Percentiles rank a stretch among this genome's conserved stretches.
phyloP scores from a whole-genome alignment of 305 asterid species.

The Fraxinus nigra region DNA sequence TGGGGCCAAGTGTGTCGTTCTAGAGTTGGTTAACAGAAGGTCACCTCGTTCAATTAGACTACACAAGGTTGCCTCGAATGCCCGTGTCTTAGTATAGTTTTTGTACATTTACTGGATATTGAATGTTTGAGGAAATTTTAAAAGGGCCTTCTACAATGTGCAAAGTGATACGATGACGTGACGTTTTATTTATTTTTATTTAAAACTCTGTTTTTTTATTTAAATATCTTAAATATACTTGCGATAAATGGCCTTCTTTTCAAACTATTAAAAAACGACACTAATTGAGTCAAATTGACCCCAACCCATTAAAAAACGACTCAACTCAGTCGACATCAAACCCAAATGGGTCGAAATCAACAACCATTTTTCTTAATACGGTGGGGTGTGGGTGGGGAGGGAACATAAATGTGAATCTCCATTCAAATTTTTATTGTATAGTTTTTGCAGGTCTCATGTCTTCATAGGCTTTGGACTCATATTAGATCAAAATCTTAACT shows the following conservation, averaged over 20 bases:
- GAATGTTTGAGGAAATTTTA: background rate
- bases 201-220: background rate
- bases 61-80: conserved; percentile 4
- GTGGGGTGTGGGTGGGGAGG: background rate
- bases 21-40: background rate
- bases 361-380: background rate
- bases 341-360: background rate
- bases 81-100: background rate
- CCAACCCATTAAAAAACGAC: background rate
- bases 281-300: background rate
- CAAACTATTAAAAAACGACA: background rate
- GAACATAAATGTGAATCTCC: background rate
- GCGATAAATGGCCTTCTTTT: background rate
- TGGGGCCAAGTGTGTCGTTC: background rate
- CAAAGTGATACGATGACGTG: background rate
- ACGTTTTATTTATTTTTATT: background rate
- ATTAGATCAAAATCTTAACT: background rate
- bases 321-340: background rate
- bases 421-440: background rate
- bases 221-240: background rate
- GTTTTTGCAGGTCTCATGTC: background rate
- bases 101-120: background rate
- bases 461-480: background rate
- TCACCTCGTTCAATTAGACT: background rate
- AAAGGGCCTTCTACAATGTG: background rate